Base-by-base conservation (phyloP, 2,329 filamentous ascomycete species). In the Curvularia hawaiiensis region DNA sequence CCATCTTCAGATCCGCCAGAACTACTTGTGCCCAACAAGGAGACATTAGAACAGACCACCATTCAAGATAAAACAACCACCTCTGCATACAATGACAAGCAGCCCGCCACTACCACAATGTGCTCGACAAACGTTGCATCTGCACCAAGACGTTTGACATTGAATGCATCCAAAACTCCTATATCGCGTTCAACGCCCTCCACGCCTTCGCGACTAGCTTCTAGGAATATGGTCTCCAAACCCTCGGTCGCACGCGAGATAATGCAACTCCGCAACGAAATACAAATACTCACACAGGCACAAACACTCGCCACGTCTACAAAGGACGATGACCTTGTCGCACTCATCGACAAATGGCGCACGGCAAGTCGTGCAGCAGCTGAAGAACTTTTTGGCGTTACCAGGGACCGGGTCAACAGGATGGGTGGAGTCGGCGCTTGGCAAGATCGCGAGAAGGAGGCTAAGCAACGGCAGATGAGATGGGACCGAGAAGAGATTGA, bases 381-480 rank as follows among this genome's bases (percentile, higher is more conserved):
- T 1, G 89, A 91, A 63, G 87, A 90, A 66, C 76, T 90, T 11
- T 91, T 89, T 71, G 80, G 77, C 24, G 76, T 79, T 20, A 85
- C 88, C 22, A 82, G 82, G 60, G 85, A 88, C 70, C 77, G 85
- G 52, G 80, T 90, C 35, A 79, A 85, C 65, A 77, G 83, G 63
- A 88, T 88, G 83, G 87, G 88, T 20, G 87, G 87, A 1, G 79
- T 88, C 40, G 75, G 77, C 35, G 85, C 80, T 7, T 88, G 83
- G 82, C 82, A 69, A 53, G 67, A 73, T 14, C 68, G 73, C 24
- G 72, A 78, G 59, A 70, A 63, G 48, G 70, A 75, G 52, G 67
- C 73, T 50, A 64, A 66, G 50, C 65, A 75, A 53, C 68, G 70
- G 58, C 67, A 70, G 69, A 71, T 65, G 69, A 59, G 77, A 69